Base-by-base conservation (phyloP, 768 basidiomycete species). In the Nidularia pulvinata region DNA sequence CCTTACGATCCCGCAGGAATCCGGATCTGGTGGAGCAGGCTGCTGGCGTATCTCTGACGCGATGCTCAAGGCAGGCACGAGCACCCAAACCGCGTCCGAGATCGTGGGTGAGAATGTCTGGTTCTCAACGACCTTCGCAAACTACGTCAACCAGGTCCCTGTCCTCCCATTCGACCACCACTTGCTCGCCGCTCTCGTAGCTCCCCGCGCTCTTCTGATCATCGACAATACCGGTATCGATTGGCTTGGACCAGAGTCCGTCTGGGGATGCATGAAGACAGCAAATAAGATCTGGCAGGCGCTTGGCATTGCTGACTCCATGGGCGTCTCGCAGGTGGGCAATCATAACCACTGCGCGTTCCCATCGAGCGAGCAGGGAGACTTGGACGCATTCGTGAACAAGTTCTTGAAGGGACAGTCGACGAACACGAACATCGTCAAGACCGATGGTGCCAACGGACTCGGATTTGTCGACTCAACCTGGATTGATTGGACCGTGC, bases 51-150 rank as follows among this genome's bases (percentile, higher is more conserved):
- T 85, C 53, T 83, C 82, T 16, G 73, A 79, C 59, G 75, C 60
- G 47, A 75, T 81, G 73, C 64, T 74, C 57, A 58, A 63, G 36
- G 61, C 58, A n/a, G 82, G 82, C 2, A 67, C 67, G 32, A 57
- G 57, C 48, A 79, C 79, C 2, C 84, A 85, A 65, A 81, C 80
- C 6, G 81, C 82, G 4, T 72, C 73, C 5, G 78, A 85, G 63
- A 85, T 85, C 58, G 77, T 85, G 52, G 67, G 66, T 39, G 83
- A 85, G 70, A 84, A 85, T 63, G 82, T 82, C 33, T 85, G 84
- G 83, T 82, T 84, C 75, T 79, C 79, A 33, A 67, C 74, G 14
- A 63, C 60, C 50, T 84, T 84, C 66, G 66, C 76, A 51, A 66
- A 69, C 50, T 83, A 72, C 65, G 77, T 76, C 7, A 75, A 72